Conservation (phyloP, 768 basidiomycete species). For the Panus rudis region DNA sequence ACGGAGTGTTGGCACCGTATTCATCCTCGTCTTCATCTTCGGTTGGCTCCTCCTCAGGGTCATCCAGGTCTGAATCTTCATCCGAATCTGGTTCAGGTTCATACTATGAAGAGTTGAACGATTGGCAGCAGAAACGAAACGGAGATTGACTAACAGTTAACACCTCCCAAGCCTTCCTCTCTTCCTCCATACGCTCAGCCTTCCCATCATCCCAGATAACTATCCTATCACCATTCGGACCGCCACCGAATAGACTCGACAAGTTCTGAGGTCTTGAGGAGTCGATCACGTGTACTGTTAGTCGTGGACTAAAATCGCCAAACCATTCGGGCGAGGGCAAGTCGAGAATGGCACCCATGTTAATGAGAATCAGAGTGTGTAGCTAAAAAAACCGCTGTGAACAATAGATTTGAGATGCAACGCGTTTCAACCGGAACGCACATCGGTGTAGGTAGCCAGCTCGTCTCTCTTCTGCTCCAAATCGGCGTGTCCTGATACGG, state of each 20-base stretch:
- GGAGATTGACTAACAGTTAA: slow-evolving; percentile 49
- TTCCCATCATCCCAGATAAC: slow-evolving; percentile 93
- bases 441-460: slow-evolving; percentile 61
- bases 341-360: slow-evolving; percentile 87
- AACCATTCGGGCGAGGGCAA: slow-evolving; percentile 71
- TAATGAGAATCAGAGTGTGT: slow-evolving; percentile 84
- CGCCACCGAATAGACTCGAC: slow-evolving; percentile 72
- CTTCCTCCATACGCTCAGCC: slow-evolving; percentile 59
- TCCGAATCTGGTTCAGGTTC: slow-evolving; percentile 73
- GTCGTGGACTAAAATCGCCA: slow-evolving; percentile 54
- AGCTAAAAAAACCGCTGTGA: slow-evolving; percentile 38
- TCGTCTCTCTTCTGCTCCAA: slow-evolving; percentile 61
- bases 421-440: slow-evolving; percentile 24
- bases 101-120: slow-evolving; percentile 39
- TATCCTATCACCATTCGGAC: slow-evolving; percentile 62
- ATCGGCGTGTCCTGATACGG: slow-evolving; percentile 80
- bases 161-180: slow-evolving; percentile 79
- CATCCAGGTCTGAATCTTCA: slow-evolving; percentile 40
- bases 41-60: slow-evolving; percentile 37
- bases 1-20: slow-evolving; percentile 30
- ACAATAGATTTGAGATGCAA: neutral
- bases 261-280: slow-evolving; percentile 87
- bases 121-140: neutral
- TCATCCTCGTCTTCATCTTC: slow-evolving; percentile 38
- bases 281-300: slow-evolving; percentile 90